Evolutionary conservation across 108 stramenopile species (phyloP), one percentile per base, ranked within the genome.

Genomic region (Craspedostauros australis): DNA sequence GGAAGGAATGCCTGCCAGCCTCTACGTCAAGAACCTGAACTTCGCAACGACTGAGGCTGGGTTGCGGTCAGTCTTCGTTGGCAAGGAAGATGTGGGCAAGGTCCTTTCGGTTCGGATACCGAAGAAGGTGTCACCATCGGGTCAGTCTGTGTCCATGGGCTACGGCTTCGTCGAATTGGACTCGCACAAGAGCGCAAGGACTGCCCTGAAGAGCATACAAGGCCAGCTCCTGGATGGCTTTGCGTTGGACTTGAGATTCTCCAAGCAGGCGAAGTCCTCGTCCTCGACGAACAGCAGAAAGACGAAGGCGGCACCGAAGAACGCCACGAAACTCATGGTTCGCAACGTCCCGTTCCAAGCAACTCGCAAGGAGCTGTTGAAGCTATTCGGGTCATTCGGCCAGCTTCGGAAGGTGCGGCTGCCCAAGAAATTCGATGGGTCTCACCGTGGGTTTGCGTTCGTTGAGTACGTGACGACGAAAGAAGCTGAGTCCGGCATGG

Each of bases 341-440:
- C 84, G 95, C 24, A 99, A 99, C 44, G 86, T 99, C 18, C 95
- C 99, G 4, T 99, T 99, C 44, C 85, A 98, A 61, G 97, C 97
- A 2, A 93, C 91, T 5, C 64, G 84, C 3, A 76, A 71, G 25
- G 99, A 99, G 50, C 38, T 99, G 11, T 61, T 93, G 5, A 71
- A 92, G 63, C 75, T 99, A 11, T 97, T 98, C 69, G 92, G 82
- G 12, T 71, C 86, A 24, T 95, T 93, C 53, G 97, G 97, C 9
- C 79, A 92, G 39, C 70, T 99, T 14, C 91, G 91, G 53, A 79
- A 75, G 36, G 93, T 98, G 12, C 95, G 96, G 3, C 60, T 99
- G n/a, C 99, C 99, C 4, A 96, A 95, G 62, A 95, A 95, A 71
- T 93, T 94, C 57, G 96, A 95, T 66, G 97, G 96, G 12, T 63